phyloP scores from a whole-genome alignment of 2,329 filamentous ascomycete genomes.

The Gnomoniopsis smithogilvyi region DNA sequence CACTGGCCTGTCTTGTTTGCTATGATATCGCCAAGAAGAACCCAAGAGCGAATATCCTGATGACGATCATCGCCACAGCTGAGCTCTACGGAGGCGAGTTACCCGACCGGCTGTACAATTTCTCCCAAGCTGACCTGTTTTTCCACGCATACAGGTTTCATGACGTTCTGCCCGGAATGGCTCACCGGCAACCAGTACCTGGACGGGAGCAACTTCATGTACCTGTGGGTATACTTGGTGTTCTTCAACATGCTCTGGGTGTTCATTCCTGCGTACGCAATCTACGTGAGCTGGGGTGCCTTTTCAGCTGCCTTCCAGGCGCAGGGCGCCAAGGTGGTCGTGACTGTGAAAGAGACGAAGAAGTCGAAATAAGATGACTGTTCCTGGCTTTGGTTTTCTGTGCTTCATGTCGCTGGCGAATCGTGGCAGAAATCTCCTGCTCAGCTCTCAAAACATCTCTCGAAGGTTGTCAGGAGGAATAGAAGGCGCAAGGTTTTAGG shows the following conservation, averaged over 20 bases:
- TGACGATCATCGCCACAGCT: constrained; percentile 62
- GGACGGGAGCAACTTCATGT: constrained; percentile 65
- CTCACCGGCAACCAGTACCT: constrained; percentile 59
- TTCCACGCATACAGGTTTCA: constrained; percentile 50
- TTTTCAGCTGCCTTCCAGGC: constrained; percentile 12
- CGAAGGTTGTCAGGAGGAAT: neutral
- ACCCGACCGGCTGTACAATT: neutral
- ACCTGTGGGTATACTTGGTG: constrained; percentile 63
- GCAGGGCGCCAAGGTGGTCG: constrained; percentile 1
- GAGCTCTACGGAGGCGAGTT: constrained; percentile 62
- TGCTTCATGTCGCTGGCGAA: neutral
- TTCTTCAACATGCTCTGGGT: constrained; percentile 71
- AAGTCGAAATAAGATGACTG: constrained; percentile 7
- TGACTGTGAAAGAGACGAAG: constrained; percentile 13
- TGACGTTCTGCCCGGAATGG: constrained; percentile 72
- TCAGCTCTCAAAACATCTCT: too few species aligned
- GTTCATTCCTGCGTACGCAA: constrained; percentile 56
- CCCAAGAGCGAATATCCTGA: constrained; percentile 55
- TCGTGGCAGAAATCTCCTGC: neutral
- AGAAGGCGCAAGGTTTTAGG: neutral
- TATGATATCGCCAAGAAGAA: constrained; percentile 56
- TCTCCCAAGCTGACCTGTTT: neutral
- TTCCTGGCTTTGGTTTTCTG: neutral
- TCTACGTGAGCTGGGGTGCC: constrained; percentile 36
- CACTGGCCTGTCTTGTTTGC: constrained; percentile 57